phyloP scores from a whole-genome alignment of 345 rosid genomes.

The Raphanus sativus region DNA sequence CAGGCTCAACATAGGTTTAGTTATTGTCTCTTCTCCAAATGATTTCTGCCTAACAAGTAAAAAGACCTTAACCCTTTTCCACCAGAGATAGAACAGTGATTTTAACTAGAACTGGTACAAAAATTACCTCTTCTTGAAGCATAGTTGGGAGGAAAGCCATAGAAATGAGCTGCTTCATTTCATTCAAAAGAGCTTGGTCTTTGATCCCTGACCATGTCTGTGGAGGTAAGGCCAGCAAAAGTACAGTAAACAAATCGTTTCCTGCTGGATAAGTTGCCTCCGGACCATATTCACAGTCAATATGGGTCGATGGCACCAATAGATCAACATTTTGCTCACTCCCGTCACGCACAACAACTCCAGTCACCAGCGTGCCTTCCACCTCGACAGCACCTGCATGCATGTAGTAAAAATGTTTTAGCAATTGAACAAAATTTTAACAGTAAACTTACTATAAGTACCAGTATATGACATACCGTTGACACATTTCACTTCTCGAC shows the following conservation, averaged over 20 bases:
- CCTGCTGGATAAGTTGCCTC: constrained; percentile 53
- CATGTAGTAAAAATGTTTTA: not conserved
- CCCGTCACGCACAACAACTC: constrained; percentile 44
- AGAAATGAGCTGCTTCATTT: constrained; percentile 56
- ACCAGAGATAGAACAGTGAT: not conserved
- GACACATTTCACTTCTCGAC: constrained; percentile 60
- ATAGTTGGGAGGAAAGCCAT: constrained; percentile 61
- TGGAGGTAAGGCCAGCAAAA: constrained; percentile 72
- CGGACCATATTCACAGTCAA: constrained; percentile 45
- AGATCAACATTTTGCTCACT: constrained; percentile 54
- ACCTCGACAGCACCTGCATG: constrained; percentile 30
- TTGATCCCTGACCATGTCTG: constrained; percentile 75
- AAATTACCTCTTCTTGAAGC: constrained; percentile 89
- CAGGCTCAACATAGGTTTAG: not conserved
- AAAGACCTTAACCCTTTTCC: not conserved
- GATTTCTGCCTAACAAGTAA: not conserved
- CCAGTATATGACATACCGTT: constrained; percentile 25
- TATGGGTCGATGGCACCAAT: constrained; percentile 35
- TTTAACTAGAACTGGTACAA: not conserved
- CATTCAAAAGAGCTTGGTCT: constrained; percentile 54
- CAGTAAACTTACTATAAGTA: not conserved
- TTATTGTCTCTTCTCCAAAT: not conserved
- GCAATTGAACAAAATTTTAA: not conserved
- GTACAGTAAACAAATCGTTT: constrained; percentile 67
- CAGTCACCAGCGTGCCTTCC: constrained; percentile 30